phyloP scores from a whole-genome alignment of 768 basidiomycete genomes.

The Agaricus subrufescens region DNA sequence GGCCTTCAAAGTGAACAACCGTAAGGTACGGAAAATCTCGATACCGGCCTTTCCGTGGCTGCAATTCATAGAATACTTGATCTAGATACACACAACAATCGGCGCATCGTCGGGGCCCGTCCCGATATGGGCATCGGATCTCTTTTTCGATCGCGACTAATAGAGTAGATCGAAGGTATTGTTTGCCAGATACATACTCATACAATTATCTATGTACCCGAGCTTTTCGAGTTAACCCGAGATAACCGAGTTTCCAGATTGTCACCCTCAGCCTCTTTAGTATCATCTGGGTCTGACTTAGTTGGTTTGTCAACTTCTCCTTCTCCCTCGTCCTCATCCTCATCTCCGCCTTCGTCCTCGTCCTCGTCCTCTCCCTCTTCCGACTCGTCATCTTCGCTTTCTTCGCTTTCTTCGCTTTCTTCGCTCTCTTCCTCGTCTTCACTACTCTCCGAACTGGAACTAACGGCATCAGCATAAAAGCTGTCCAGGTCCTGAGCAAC shows the following conservation, averaged over 20 bases:
- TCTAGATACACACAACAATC: not conserved
- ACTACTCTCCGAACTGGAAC: not conserved
- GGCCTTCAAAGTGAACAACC: too few relatives aligned
- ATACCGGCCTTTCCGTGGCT: too few relatives aligned
- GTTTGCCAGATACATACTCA: not conserved
- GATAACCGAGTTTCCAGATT: conserved; percentile 4
- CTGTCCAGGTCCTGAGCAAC: conserved; percentile 61
- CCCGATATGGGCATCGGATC: conserved; percentile 1
- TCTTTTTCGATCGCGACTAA: not conserved
- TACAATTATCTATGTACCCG: too few relatives aligned
- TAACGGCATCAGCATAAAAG: conserved; percentile 57
- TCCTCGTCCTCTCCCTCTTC: conserved; percentile 17
- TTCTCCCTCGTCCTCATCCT: conserved; percentile 11
- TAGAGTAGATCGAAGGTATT: conserved; percentile 1
- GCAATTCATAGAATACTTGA: not conserved
- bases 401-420: conserved; percentile 26
- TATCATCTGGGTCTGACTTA: conserved; percentile 12
- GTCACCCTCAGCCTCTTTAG: conserved; percentile 8
- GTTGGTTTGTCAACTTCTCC: not conserved
- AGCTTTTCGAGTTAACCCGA: not conserved
- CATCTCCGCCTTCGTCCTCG: conserved; percentile 13
- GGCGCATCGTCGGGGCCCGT: not conserved
- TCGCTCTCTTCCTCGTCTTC: conserved; percentile 26
- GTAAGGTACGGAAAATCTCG: too few relatives aligned
- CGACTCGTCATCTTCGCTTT: conserved; percentile 18